These are phyloP conservation scores for Pichia scutulata DNA, from an alignment of 805 yeast species.

Conservation along the genomic window DNA sequence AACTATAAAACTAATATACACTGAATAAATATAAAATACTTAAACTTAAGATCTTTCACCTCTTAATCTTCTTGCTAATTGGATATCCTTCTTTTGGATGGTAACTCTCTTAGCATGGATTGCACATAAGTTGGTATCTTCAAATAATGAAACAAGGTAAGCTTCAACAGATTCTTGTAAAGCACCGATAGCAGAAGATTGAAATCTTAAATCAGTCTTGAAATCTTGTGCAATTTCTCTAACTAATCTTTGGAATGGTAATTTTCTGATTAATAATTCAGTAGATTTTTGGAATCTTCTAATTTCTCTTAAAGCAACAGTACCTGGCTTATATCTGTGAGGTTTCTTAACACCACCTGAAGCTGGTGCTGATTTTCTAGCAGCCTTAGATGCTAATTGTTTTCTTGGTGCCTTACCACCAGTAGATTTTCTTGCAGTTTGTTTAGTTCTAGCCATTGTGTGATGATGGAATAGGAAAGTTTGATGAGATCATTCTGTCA, in stretches of 20 bases:
- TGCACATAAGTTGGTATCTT: constrained; percentile 97
- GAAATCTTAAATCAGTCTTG: constrained; percentile 92
- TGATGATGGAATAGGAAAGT: not conserved
- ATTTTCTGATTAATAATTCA: constrained; percentile 88
- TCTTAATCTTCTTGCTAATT: constrained; percentile 95
- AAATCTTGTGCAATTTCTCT: constrained; percentile 94
- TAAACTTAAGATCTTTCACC: constrained; percentile 77
- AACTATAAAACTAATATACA: constrained; percentile 18
- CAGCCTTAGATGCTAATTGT: constrained; percentile 87
- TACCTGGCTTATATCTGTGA: constrained; percentile 96
- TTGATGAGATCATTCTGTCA: not conserved
- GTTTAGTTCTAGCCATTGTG: constrained; percentile 85
- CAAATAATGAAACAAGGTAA: constrained; percentile 89
- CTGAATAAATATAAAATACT: constrained; percentile 1
- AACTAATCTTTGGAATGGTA: constrained; percentile 95
- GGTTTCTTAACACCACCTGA: constrained; percentile 92
- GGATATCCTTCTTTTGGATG: constrained; percentile 96
- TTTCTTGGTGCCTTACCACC: constrained; percentile 97
- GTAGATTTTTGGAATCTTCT: constrained; percentile 97
- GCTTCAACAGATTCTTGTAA: constrained; percentile 98
- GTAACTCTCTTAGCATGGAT: constrained; percentile 99
- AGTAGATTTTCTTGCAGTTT: constrained; percentile 90
- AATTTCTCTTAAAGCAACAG: constrained; percentile 93
- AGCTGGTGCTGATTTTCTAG: constrained; percentile 88
- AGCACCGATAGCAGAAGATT: constrained; percentile 95